Base-by-base conservation (phyloP, 2,329 filamentous ascomycete species). In the Calonectria henricotiae region DNA sequence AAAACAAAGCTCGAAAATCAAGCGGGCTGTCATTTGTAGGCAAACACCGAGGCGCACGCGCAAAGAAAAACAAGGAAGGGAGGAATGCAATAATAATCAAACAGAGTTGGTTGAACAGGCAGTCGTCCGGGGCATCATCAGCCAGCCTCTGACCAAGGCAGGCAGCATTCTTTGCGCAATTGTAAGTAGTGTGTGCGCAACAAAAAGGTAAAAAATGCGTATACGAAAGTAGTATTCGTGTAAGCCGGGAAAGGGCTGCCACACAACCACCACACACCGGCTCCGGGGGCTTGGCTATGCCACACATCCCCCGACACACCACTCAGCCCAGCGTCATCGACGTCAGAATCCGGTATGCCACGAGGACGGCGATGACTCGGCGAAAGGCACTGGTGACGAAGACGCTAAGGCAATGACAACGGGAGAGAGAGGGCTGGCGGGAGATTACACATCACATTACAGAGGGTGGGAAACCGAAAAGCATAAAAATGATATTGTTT, bases 141-240 rank as follows among this genome's bases (percentile, higher is more conserved):
- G 35, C 51, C 64, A 61, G 65, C 43, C 65, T 55, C 55, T 20
- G 58, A 62, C 25, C 37, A 67, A 62, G 65, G 46, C 46, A 62
- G 43, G 25, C 37, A 20, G 23, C 61, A 20, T 39, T 4, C 13
- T 12, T 64, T 15, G 30, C 25, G 23, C n/a, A 20, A 20, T 25
- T 62, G 41, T 27, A 25, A 30, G 30, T 43, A 46, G 44, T 27
- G 44, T 27, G 61, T 60, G 8, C 23, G 25, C 37, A 13, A 20
- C 20, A 25, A 27, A 27, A 27, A 27, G 20, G 37, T 43, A 43
- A 43, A 43, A 43, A 61, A 25, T 60, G 43, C 51, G 43, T 41
- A 61, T 60, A 61, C 54, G 64, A 60, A 66, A 60, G 35, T 55
- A 58, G 51, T 55, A 30, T 55, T 51, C 64, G 43, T 66, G 51